Evolutionary conservation across 257 asterid species (phyloP).

Genomic region (Lithospermum erythrorhizon): DNA sequence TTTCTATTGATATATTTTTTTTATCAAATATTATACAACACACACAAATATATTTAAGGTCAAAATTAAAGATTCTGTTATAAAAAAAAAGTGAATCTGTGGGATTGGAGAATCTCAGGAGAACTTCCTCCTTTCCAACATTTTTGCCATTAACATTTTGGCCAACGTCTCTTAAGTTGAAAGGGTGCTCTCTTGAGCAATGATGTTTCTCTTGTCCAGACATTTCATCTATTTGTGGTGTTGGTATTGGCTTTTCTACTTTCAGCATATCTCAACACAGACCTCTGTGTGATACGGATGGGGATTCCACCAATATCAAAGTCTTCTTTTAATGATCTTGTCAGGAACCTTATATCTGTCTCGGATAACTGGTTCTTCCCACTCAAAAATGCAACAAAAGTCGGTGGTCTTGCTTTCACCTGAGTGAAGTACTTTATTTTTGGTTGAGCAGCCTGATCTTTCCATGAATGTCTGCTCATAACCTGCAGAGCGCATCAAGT

Average conservation of each 20-base stretch:
- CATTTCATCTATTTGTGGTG: slow-evolving; percentile 27
- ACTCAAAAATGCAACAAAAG: slow-evolving; percentile 78
- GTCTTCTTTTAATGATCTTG: slow-evolving; percentile 77
- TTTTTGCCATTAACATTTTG: too few species aligned
- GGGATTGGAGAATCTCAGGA: too few species aligned
- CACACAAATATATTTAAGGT: too few species aligned
- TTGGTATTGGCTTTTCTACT: slow-evolving; percentile 5
- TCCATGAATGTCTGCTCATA: slow-evolving; percentile 97
- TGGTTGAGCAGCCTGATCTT: slow-evolving; percentile 85
- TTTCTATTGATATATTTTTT: too few species aligned
- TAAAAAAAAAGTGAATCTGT: too few species aligned
- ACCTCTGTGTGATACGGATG: slow-evolving; percentile 71
- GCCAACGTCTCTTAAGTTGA: too few species aligned
- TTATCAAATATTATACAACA: too few species aligned
- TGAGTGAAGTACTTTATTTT: slow-evolving; percentile 93
- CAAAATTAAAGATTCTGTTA: too few species aligned
- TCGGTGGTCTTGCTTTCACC: slow-evolving; percentile 98
- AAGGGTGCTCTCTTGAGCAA: slow-evolving; percentile 17
- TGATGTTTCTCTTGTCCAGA: slow-evolving; percentile 58
- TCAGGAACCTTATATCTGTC: slow-evolving; percentile 73
- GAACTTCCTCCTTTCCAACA: too few species aligned
- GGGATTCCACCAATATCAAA: slow-evolving; percentile 93
- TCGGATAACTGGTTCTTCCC: slow-evolving; percentile 60
- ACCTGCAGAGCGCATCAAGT: slow-evolving; percentile 27
- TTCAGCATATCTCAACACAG: slow-evolving; percentile 23